Percentiles rank a stretch among this genome's conserved stretches.
phyloP scores from a whole-genome alignment of 2,329 filamentous ascomycete genomes.

The Claviceps sp. region DNA sequence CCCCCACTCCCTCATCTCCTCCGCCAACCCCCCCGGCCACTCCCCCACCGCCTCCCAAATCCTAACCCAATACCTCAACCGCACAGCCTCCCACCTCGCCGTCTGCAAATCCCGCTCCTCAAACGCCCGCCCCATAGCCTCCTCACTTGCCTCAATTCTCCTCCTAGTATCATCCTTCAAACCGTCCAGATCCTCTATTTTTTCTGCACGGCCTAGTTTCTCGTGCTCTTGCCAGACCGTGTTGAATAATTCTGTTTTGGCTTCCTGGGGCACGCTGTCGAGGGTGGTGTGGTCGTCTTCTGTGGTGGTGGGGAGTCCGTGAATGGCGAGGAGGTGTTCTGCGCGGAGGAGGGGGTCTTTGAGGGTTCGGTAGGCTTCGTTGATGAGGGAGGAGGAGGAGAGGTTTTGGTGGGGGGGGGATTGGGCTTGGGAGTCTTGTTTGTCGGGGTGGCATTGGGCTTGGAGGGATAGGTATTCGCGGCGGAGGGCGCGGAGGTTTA shows the following conservation, averaged over 20 bases:
- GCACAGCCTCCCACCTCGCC: constrained; percentile 60
- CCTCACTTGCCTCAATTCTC: constrained; percentile 51
- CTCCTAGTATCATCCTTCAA: constrained; percentile 53
- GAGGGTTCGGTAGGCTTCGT: constrained; percentile 83
- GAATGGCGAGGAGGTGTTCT: constrained; percentile 70
- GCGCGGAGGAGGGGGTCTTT: constrained; percentile 64
- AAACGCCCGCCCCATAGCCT: constrained; percentile 51
- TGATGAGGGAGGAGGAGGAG: constrained; percentile 70
- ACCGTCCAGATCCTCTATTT: constrained; percentile 37
- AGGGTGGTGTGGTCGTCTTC: not conserved
- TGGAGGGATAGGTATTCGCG: constrained; percentile 82
- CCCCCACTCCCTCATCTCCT: not conserved
- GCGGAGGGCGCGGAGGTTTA: constrained; percentile 58
- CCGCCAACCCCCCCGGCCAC: constrained; percentile 67
- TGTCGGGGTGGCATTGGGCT: constrained; percentile 61
- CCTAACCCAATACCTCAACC: constrained; percentile 82
- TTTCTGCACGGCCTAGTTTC: constrained; percentile 33
- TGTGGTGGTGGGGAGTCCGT: constrained; percentile 22
- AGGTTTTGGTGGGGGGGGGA: constrained; percentile 69
- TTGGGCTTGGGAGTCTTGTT: constrained; percentile 48
- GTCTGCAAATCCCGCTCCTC: constrained; percentile 46
- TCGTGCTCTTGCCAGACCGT: constrained; percentile 70
- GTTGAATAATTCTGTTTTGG: constrained; percentile 66
- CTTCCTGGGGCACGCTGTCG: constrained; percentile 53
- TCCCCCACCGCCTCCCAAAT: constrained; percentile 65